Evolutionary conservation across 1,284 basidiomycete species (phyloP), one percentile per base, ranked within the genome.

Genomic region (Crepidotus sp.): DNA sequence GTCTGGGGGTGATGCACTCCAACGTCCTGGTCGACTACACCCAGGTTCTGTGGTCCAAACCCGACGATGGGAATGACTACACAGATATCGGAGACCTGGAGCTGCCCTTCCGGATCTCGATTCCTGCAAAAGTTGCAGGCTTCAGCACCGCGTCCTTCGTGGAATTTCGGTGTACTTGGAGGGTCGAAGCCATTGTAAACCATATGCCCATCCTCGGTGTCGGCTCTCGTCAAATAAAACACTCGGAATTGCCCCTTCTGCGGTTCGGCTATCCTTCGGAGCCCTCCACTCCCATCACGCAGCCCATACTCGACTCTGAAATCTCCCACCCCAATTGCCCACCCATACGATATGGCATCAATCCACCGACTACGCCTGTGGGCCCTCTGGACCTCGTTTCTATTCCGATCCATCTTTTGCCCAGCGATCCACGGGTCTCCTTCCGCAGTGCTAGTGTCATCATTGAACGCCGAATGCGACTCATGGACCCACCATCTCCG

Each of bases 161-260:
- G 54, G 82, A 82, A 56, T 89, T 87, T 60, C 71, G 80, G 34
- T 77, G 83, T 57, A 77, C 76, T 58, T 91, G 87, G 87, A 71
- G 83, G 42, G 67, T 91, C 46, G 87, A 91, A 85, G 82, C 30
- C 5, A 31, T 77, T 42, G 70, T 87, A 31, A 72, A 74, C 49
- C 84, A 88, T 58, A 59, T 65, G 4, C 78, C 74, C 43, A 71
- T 84, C 42, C 57, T 72, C 26, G 79, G 74, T 38, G 70, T 88
- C 21, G 85, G 85, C 48, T 68, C 68, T 31, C 76, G 80, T 42
- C 73, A 79, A 57, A 59, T 78, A 33, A 82, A 77, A 58, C 73
- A 80, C 58, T 79, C 74, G 49, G 82, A 86, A 35, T 66, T 88
- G 2, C 69, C 74, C 27, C 69, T 87, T 35, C 58, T 80, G 25